Base-by-base conservation (phyloP, 805 yeast species). In the Tetrapisispora namnaoensis region DNA sequence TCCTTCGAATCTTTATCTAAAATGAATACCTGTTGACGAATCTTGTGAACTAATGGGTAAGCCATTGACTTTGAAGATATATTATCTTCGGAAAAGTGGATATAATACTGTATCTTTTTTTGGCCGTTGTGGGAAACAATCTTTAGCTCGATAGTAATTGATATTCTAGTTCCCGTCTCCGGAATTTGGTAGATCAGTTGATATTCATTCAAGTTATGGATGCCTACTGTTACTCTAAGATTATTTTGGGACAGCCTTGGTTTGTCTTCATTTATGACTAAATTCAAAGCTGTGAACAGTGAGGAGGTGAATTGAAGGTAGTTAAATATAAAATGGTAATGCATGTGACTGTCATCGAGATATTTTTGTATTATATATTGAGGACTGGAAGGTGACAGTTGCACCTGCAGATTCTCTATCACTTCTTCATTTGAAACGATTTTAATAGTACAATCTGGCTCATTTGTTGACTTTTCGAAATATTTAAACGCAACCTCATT, bases 401-500 rank as follows among this genome's bases (percentile, higher is more conserved):
- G 49, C 20, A 66, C 62, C 7, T 61, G 57, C 20, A 66, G 42
- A 22, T 61, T 62, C 37, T 62, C 61, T 6, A 60, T 62, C 43
- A 50, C 58, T 38, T 58, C 58, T 32, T 61, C 63, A 42, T 56
- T 55, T 2, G 65, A 58, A 9, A 55, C 55, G 16, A 63, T 63
- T 47, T 57, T 56, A 21, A 65, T 62, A 14, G 60, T 60, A 52
- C 70, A 66, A 49, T 66, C 70, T 37, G 60, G 58, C 20, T 50
- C 54, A 46, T 55, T 59, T 3, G 37, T 38, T 30, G 45, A 47
- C 41, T 59, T 54, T 24, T 59, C 57, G 27, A 66, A 49, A 51
- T 66, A 66, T 46, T 65, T 63, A 53, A 66, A 66, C 9, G 65
- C 54, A 14, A 66, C 63, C 49, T 66, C 67, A 43, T 65, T 62